Conservation (phyloP, 2,329 filamentous ascomycete species). For the Stachybotrys chlorohalonatus region DNA sequence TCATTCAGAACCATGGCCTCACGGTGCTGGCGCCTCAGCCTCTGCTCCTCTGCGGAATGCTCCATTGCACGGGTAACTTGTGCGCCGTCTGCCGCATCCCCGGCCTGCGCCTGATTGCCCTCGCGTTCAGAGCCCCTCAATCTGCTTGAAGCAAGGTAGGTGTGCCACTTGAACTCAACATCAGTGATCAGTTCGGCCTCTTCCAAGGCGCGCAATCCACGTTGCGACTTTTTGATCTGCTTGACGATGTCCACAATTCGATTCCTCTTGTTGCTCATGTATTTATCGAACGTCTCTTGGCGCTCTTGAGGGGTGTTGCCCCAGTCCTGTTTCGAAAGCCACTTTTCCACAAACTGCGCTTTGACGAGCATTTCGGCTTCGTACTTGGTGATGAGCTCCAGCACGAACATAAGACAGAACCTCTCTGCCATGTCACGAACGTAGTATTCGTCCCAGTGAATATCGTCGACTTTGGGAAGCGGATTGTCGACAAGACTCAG, state of each 20-base stretch:
- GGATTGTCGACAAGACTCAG: slow-evolving; percentile 41
- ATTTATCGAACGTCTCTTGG: slow-evolving; percentile 42
- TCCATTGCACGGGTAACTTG: slow-evolving; percentile 29
- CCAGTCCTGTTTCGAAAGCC: slow-evolving; percentile 67
- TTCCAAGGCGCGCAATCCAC: slow-evolving; percentile 42
- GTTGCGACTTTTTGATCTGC: slow-evolving; percentile 36
- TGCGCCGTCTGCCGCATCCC: slow-evolving; percentile 9
- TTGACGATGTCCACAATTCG: slow-evolving; percentile 42
- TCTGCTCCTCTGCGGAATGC: slow-evolving; percentile 58
- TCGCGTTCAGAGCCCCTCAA: slow-evolving; percentile 17
- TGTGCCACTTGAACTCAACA: slow-evolving; percentile 16
- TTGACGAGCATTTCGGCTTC: slow-evolving; percentile 48
- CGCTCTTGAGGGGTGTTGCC: slow-evolving; percentile 45
- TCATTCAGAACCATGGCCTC: slow-evolving; percentile 91
- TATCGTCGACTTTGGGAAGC: slow-evolving; percentile 42
- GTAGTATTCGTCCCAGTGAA: slow-evolving; percentile 53
- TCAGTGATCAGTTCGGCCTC: slow-evolving; percentile 38
- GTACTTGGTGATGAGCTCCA: slow-evolving; percentile 50
- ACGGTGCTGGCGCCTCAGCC: slow-evolving; percentile 64
- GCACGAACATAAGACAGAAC: slow-evolving; percentile 48
- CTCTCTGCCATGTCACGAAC: slow-evolving; percentile 54
- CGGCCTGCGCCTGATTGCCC: slow-evolving; percentile 11
- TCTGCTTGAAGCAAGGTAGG: slow-evolving; percentile 3
- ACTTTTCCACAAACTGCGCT: slow-evolving; percentile 60
- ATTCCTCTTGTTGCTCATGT: slow-evolving; percentile 41